These are phyloP conservation scores for Angomonas ambiguus DNA, from an alignment of 208 protist species.

Conservation along the genomic window DNA sequence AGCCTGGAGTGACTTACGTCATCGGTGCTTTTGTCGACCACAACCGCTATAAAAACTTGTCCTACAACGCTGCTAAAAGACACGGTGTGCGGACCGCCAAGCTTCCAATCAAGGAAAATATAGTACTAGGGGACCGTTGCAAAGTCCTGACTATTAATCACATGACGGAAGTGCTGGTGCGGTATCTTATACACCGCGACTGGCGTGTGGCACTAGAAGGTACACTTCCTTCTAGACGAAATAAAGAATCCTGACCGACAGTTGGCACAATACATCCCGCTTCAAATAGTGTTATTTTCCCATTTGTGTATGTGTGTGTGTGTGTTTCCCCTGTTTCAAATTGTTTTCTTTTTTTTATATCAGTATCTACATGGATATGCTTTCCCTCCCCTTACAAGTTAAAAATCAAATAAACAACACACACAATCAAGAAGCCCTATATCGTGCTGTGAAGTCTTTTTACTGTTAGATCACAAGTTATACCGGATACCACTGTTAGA, in stretches of 20 bases:
- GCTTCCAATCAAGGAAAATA: constrained; percentile 71
- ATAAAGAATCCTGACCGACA: constrained; percentile 34
- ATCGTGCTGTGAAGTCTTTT: too few species aligned
- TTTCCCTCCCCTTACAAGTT: too few species aligned
- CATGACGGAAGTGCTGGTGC: constrained; percentile 69
- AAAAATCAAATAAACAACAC: background rate
- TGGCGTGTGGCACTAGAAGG: constrained; percentile 62
- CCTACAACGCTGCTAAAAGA: constrained; percentile 33
- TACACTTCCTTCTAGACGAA: constrained; percentile 65
- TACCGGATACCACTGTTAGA: too few species aligned
- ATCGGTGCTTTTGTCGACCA: constrained; percentile 89
- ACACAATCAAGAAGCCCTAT: too few species aligned
- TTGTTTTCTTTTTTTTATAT: too few species aligned
- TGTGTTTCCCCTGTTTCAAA: too few species aligned
- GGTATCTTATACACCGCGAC: constrained; percentile 33
- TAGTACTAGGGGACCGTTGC: constrained; percentile 81
- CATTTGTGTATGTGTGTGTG: too few species aligned
- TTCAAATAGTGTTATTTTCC: too few species aligned
- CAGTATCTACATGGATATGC: too few species aligned
- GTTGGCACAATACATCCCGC: constrained; percentile 11
- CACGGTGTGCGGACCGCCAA: constrained; percentile 71
- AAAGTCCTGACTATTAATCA: constrained; percentile 91
- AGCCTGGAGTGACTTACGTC: constrained; percentile 62
- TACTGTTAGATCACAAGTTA: too few species aligned
- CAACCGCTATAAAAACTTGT: constrained; percentile 80